phyloP scores from a whole-genome alignment of 2,329 filamentous ascomycete species.

The Microthyrium microscopicum region DNA sequence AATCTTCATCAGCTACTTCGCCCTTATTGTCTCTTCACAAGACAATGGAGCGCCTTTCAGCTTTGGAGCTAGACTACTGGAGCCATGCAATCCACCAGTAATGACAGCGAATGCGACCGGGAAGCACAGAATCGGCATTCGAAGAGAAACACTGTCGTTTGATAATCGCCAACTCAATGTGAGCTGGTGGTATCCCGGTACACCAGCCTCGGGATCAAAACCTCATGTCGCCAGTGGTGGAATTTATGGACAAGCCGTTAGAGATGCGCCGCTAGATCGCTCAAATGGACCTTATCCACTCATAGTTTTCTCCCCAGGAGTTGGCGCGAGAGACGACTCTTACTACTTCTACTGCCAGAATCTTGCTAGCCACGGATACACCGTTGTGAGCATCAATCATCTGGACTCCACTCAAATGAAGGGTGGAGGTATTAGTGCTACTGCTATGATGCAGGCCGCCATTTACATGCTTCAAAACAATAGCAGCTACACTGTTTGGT shows the following conservation, averaged over 20 bases:
- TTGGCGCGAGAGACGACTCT: not conserved
- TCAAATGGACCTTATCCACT: conserved; percentile 1
- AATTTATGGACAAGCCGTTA: not conserved
- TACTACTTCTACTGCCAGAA: conserved; percentile 2
- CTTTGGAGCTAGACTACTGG: not conserved
- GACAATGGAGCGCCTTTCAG: too few species aligned
- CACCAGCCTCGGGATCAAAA: not conserved
- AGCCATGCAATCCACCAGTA: not conserved
- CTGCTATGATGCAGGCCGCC: not conserved
- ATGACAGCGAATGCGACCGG: not conserved
- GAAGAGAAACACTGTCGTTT: not conserved
- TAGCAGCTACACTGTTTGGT: not conserved
- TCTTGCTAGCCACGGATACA: not conserved
- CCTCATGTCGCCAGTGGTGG: not conserved
- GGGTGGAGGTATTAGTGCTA: not conserved
- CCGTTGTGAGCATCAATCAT: conserved; percentile 2
- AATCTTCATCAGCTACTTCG: too few species aligned
- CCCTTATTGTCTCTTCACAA: too few species aligned
- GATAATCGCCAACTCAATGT: not conserved
- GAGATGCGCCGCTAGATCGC: not conserved
- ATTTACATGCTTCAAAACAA: not conserved
- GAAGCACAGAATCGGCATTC: not conserved
- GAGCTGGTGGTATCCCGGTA: not conserved
- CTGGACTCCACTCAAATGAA: not conserved
- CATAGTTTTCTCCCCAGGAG: not conserved